These are phyloP conservation scores for Tilletia indica DNA, from an alignment of 1,284 basidiomycete species.

Conservation along the genomic window DNA sequence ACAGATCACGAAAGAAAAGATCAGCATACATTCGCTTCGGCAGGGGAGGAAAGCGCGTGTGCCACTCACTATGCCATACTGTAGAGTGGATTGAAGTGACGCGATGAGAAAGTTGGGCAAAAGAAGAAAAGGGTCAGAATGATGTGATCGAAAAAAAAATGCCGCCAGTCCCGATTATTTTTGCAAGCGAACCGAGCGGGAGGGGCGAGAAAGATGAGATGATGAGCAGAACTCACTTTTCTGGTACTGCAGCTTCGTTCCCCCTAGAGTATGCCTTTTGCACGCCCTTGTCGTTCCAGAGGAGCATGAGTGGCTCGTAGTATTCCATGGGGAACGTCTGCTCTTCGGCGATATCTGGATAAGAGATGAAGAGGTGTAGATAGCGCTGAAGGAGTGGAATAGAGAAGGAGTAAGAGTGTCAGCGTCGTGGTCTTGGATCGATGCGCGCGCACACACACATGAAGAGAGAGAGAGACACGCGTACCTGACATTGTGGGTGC, in stretches of 20 bases:
- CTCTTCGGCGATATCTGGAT: conserved; percentile 64
- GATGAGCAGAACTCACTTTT: conserved; percentile 61
- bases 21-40: not conserved
- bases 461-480: not conserved
- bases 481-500: conserved; percentile 55
- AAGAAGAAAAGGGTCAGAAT: conserved; percentile 46
- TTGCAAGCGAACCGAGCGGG: too few relatives aligned
- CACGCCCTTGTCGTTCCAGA: conserved; percentile 78
- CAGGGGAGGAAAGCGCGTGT: not conserved
- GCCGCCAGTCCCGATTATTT: too few relatives aligned
- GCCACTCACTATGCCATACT: conserved; percentile 31
- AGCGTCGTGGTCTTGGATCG: not conserved
- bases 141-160: too few relatives aligned
- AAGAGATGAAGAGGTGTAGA: conserved; percentile 39
- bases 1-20: not conserved
- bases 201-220: conserved; percentile 21
- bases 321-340: conserved; percentile 72
- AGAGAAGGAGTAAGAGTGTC: not conserved
- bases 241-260: conserved; percentile 82
- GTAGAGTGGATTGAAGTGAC: not conserved
- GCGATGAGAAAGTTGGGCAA: not conserved
- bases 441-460: not conserved
- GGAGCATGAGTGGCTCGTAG: conserved; percentile 66
- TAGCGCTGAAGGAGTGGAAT: conserved; percentile 21
- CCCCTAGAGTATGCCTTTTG: conserved; percentile 72